Base-by-base conservation (phyloP, 768 basidiomycete species). In the Boletus rubescentipes region DNA sequence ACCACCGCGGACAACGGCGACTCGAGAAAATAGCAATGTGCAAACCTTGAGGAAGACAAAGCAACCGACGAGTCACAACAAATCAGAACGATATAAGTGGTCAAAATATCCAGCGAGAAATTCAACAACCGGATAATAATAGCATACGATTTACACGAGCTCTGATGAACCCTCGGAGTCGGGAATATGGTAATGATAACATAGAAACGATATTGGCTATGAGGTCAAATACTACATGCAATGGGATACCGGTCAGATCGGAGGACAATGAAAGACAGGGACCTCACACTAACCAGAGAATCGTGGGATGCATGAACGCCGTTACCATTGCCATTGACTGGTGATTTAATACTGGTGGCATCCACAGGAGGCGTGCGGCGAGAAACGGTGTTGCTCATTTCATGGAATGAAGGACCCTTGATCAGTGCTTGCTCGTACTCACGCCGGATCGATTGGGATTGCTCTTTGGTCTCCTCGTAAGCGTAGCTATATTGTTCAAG, bases 401-500 rank as follows among this genome's bases (percentile, higher is more conserved):
- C 74, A 40, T 72, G 63, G 51, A 77, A 70, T 30, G 73, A 67
- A 18, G 62, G 63, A 34, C 77, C 77, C 35, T 74, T 76, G 26
- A 55, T 39, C 43, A 63, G 42, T 7, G 74, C 76, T 76, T 55
- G 76, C 53, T 59, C 78, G 75, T 72, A 83, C 61, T 79, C 62
- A 10, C 70, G 73, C 50, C 73, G 71, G 31, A 95, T 86, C 65
- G 87, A 81, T 35, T 76, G 76, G 4, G 91, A 88, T 62, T 86
- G 82, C 29, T 91, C 89, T 37, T 83, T 88, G 30, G 90, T 86
- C 60, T 93, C 90, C 66, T 92, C 92, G 61, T 92, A 93, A 18
- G 91, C 87, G 62, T 85, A 82, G 63, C 89, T 89, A 67, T 95
- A 95, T 71, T 97, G 94, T 62, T 89, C 81, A 21, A 97, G 77